A percentile compares a stretch with the other conserved stretches of the same genome.
Conservation (phyloP, 305 asterid genomes). For the Solanum chacoense region DNA sequence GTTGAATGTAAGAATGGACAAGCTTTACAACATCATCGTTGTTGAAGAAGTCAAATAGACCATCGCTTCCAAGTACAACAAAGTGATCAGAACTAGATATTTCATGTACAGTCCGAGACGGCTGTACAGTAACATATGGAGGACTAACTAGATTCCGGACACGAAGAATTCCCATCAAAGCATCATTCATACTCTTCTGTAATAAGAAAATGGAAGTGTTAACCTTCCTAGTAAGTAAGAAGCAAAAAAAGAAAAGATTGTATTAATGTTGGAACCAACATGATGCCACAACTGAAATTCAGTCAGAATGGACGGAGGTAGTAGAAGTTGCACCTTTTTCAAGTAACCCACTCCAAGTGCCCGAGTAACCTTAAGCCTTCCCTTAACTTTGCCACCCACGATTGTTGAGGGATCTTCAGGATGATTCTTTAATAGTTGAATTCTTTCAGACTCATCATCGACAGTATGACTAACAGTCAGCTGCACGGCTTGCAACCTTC, state of each 20-base stretch:
- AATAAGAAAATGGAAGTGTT: constrained; percentile 5
- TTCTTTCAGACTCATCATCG: constrained; percentile 63
- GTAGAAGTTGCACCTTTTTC: constrained; percentile 44
- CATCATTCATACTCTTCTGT: constrained; percentile 86
- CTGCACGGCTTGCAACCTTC: constrained; percentile 42
- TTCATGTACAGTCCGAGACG: constrained; percentile 55
- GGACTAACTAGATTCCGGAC: constrained; percentile 73
- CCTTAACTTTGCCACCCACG: constrained; percentile 67
- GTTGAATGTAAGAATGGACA: constrained; percentile 39
- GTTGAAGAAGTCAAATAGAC: constrained; percentile 84
- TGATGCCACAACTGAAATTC: not conserved
- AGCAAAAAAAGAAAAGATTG: not conserved
- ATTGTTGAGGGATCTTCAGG: constrained; percentile 56
- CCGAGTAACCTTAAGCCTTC: constrained; percentile 81
- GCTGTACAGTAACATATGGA: constrained; percentile 64
- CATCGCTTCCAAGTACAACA: constrained; percentile 85
- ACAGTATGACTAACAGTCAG: constrained; percentile 73
- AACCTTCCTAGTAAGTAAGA: not conserved
- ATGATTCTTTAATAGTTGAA: constrained; percentile 53
- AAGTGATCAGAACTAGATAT: constrained; percentile 66
- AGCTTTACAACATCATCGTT: constrained; percentile 69
- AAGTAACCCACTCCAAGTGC: constrained; percentile 97
- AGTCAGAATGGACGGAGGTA: not conserved
- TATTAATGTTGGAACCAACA: not conserved
- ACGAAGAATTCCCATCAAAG: constrained; percentile 88